phyloP scores from a whole-genome alignment of 805 yeast genomes.

The Brettanomyces bruxellensis region DNA sequence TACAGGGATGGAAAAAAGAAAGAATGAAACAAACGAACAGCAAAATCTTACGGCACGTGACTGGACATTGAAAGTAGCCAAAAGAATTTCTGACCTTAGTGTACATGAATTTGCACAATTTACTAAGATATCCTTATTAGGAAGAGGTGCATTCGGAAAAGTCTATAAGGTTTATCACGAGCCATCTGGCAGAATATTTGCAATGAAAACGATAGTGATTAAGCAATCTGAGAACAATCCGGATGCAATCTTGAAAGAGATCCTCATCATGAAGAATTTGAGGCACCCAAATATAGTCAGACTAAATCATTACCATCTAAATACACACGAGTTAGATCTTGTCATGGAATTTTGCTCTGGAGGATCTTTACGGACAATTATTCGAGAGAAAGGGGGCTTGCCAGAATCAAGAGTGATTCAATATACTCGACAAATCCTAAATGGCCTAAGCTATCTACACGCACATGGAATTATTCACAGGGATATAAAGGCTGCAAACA shows the following conservation, averaged over 20 bases:
- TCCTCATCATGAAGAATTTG: slow-evolving; percentile 52
- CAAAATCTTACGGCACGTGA: not conserved
- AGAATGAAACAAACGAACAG: not conserved
- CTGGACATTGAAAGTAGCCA: slow-evolving; percentile 5
- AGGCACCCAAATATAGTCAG: slow-evolving; percentile 61
- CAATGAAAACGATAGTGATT: slow-evolving; percentile 15
- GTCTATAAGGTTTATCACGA: slow-evolving; percentile 42
- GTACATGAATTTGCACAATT: slow-evolving; percentile 1
- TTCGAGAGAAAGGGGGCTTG: slow-evolving; percentile 41
- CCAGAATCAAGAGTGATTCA: slow-evolving; percentile 43
- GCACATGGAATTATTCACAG: slow-evolving; percentile 70
- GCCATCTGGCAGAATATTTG: slow-evolving; percentile 9
- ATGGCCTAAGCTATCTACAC: slow-evolving; percentile 58
- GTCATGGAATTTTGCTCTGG: slow-evolving; percentile 58
- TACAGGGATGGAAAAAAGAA: not conserved
- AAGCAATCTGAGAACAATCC: slow-evolving; percentile 4
- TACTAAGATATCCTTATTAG: slow-evolving; percentile 29
- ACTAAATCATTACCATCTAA: slow-evolving; percentile 58
- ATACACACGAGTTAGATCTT: slow-evolving; percentile 42
- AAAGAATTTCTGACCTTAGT: slow-evolving; percentile 3
- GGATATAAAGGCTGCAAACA: slow-evolving; percentile 71
- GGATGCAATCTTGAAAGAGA: slow-evolving; percentile 46
- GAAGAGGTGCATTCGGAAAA: slow-evolving; percentile 86
- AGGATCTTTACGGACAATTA: slow-evolving; percentile 48
- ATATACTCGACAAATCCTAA: slow-evolving; percentile 45